Conservation (phyloP, 192 early-diverging fungal genomes). For the Rhizoclosmatium sp. region DNA sequence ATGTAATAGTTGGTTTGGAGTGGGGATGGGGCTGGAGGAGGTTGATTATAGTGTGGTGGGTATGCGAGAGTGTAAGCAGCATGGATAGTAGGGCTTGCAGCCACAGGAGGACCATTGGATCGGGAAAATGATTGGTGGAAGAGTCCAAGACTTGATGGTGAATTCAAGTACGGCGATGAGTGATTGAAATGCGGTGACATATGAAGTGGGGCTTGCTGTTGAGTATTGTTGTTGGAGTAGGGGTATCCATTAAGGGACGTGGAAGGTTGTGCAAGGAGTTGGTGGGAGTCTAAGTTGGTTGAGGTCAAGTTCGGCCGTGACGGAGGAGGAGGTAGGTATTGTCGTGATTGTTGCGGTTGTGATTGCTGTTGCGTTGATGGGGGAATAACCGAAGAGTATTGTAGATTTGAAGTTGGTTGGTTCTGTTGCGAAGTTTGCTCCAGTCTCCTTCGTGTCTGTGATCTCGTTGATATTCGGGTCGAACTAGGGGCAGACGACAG, state of each 20-base stretch:
- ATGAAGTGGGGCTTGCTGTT: background rate
- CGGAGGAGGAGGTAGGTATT: background rate
- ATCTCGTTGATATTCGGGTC: no score
- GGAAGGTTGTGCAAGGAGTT: background rate
- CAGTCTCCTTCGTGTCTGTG: no score
- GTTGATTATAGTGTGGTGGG: background rate
- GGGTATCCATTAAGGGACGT: background rate
- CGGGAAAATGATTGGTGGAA: background rate
- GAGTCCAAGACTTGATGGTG: background rate
- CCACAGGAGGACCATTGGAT: background rate
- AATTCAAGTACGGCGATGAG: background rate
- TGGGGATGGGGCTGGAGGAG: background rate
- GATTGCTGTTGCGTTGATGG: background rate
- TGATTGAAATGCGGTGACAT: no score
- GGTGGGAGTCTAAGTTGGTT: background rate
- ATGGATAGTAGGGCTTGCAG: conserved; percentile 4
- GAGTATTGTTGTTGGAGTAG: background rate
- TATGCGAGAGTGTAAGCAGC: conserved; percentile 5
- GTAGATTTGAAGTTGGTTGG: background rate
- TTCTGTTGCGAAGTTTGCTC: background rate
- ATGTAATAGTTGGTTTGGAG: background rate
- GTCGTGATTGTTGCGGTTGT: background rate
- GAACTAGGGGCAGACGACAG: no score
- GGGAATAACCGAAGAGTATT: background rate
- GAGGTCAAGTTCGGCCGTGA: background rate